phyloP scores from a whole-genome alignment of 2,329 filamentous ascomycete genomes.

The Sporothrix variecibatus region DNA sequence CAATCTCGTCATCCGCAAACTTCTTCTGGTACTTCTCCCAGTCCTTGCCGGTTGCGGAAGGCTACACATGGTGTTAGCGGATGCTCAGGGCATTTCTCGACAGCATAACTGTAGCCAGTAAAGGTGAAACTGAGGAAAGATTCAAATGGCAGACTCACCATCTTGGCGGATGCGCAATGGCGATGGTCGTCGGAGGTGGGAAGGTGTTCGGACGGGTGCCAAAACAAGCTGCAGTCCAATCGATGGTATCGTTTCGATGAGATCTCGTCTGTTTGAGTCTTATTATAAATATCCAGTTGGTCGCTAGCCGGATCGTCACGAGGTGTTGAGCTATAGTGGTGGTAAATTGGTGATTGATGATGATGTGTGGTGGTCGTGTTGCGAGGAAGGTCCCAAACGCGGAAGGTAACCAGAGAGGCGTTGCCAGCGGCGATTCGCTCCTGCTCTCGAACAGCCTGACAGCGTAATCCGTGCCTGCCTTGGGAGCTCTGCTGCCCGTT shows the following conservation, averaged over 20 bases:
- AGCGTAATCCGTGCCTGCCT: constrained; percentile 33
- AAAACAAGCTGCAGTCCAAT: neutral
- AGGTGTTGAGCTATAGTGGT: neutral
- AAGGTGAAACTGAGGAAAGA: neutral
- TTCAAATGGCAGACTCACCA: constrained; percentile 41
- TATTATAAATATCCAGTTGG: neutral
- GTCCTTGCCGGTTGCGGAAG: constrained; percentile 87
- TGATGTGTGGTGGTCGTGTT: constrained; percentile 5
- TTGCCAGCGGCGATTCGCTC: constrained; percentile 22
- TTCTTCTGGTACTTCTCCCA: constrained; percentile 99
- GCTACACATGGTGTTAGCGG: constrained; percentile 57
- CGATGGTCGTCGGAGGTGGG: neutral
- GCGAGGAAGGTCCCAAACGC: constrained; percentile 5
- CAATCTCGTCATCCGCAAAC: constrained; percentile 92
- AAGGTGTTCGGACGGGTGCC: neutral
- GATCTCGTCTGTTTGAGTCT: neutral
- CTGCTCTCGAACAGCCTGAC: constrained; percentile 25
- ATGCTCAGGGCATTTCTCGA: neutral
- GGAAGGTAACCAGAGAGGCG: neutral
- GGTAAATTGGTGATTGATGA: constrained; percentile 12
- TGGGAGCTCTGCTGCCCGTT: constrained; percentile 26
- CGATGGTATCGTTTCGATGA: neutral
- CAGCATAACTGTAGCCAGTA: neutral
- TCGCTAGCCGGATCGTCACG: neutral
- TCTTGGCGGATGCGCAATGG: constrained; percentile 35